Evolutionary conservation across 2,329 filamentous ascomycete genomes (phyloP).

Genomic region (Cercospora zeae-maydis): DNA sequence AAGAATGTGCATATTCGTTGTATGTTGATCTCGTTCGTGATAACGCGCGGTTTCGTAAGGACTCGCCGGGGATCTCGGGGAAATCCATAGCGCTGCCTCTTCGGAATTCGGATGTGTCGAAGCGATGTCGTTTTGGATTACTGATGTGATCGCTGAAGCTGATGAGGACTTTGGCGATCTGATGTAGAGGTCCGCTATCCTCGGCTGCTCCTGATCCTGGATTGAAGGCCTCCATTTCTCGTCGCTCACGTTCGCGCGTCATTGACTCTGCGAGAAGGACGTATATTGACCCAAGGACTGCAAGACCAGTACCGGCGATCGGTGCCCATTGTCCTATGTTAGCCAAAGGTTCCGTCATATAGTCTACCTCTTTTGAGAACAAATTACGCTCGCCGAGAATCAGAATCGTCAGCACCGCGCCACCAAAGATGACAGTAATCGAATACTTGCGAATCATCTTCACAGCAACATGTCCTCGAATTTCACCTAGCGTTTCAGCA

Average conservation of each 20-base stretch:
- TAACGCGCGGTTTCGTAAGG: conserved; percentile 40
- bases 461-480: conserved; percentile 3
- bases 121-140: conserved; percentile 47
- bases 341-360: conserved; percentile 60
- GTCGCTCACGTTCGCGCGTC: conserved; percentile 19
- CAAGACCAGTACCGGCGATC: conserved; percentile 57
- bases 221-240: conserved; percentile 15
- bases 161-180: conserved; percentile 45
- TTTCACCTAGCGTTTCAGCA: conserved; percentile 23
- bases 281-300: conserved; percentile 57
- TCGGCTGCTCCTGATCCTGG: conserved; percentile 3
- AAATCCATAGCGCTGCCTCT: conserved; percentile 49
- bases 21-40: conserved; percentile 17
- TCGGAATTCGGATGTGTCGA: conserved; percentile 51
- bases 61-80: conserved; percentile 56
- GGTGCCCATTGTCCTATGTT: conserved; percentile 61
- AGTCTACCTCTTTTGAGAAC: conserved; percentile 54
- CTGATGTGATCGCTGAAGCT: conserved; percentile 47
- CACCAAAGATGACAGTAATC: conserved; percentile 58
- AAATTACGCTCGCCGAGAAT: conserved; percentile 63
- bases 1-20: conserved; percentile 12
- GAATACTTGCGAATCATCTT: conserved; percentile 35
- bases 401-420: conserved; percentile 57
- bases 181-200: conserved; percentile 28
- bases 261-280: conserved; percentile 45